Evolutionary conservation across 257 asterid species (phyloP), one percentile per base, ranked within the genome.

Genomic region (Gardenia jasminoides): DNA sequence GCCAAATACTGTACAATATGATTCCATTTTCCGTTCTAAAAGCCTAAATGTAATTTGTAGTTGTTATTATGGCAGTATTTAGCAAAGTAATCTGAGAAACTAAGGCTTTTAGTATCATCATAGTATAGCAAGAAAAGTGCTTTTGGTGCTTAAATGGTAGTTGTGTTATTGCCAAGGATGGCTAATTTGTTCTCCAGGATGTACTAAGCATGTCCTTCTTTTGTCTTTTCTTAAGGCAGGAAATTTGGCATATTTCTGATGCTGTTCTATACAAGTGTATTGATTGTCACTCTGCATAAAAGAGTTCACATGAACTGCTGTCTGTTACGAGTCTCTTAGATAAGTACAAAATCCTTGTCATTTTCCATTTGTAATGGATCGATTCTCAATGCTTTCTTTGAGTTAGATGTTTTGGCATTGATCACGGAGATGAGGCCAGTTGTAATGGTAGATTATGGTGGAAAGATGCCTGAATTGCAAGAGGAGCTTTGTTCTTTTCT

Each of bases 401-500:
- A 75, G 81, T 59, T 87, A 88, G 98, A 94, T 87, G 82, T 89
- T 56, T 78, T 92, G 84, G 97, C 97, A 39, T 87, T 94, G 85
- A 88, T 88, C 85, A 86, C 96, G 28, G 88, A 88, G 85, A 88
- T 92, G 96, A 91, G 98, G 79, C 93, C 97, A 43, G 94, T 90
- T 82, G 79, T 94, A 78, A 91, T 94, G 98, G 94, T 94, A 72
- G 98, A 94, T 80, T 94, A 94, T 82, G 98, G 98, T 43, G 98
- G 98, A 52, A 94, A 88, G 90, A 90, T 94, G 97, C 98, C 98
- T 15, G 97, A 94, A 85, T 81, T 94, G 87, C 92, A 88, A 66
- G 88, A 92, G 74, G 86, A 81, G 43, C 97, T 94, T 62, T 87
- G 89, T 85, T 87, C 91, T 48, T 91, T 92, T 82, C 88, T 91